Evolutionary conservation across 2,329 filamentous ascomycete species (phyloP).

Genomic region (Aspergillus arachidicola): DNA sequence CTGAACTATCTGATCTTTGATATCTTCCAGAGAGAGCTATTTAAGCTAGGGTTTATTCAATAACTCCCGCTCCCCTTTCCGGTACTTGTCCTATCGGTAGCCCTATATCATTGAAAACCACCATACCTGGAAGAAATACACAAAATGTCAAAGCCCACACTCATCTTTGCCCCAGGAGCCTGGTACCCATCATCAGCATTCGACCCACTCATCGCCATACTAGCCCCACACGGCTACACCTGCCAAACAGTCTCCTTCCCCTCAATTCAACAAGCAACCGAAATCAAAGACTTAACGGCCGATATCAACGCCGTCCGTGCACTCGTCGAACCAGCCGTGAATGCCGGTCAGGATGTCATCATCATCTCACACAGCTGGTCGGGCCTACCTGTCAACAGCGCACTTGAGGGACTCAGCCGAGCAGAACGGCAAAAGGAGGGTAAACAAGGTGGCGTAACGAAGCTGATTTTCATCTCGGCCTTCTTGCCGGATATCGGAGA

Average conservation of each 20-base stretch:
- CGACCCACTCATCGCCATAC: constrained; percentile 25
- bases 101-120: not conserved
- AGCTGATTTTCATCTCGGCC: constrained; percentile 37
- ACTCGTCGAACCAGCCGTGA: constrained; percentile 32
- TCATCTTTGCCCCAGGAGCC: constrained; percentile 35
- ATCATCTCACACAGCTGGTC: constrained; percentile 41
- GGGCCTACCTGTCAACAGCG: constrained; percentile 39
- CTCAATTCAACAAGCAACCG: constrained; percentile 29
- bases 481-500: constrained; percentile 37
- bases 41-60: not conserved
- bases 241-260: constrained; percentile 30
- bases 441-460: constrained; percentile 36
- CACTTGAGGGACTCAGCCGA: constrained; percentile 35
- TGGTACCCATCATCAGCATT: constrained; percentile 37
- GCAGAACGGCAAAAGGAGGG: constrained; percentile 28
- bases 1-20: not conserved
- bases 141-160: constrained; percentile 24
- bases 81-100: not conserved
- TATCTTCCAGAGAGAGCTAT: not conserved
- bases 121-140: not conserved
- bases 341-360: constrained; percentile 33
- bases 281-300: constrained; percentile 27
- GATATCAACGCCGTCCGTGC: constrained; percentile 36
- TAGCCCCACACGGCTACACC: constrained; percentile 21
- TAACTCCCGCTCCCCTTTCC: not conserved